Conservation (phyloP, 345 rosid genomes). For the Brassica cretica region DNA sequence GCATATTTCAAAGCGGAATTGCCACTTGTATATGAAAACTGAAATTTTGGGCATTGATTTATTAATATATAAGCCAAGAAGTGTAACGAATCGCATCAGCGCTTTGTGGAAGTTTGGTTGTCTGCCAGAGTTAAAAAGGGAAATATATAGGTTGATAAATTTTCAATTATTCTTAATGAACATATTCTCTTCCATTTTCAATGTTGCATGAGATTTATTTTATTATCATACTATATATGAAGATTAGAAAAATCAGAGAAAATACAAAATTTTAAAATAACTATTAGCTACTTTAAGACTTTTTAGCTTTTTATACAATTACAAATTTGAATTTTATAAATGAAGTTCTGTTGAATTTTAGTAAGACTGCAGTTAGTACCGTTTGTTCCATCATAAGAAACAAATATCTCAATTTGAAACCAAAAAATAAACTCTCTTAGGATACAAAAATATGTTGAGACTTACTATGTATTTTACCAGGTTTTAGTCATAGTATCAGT, state of each 20-base stretch:
- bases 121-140: slow-evolving; percentile 22
- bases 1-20: too few species aligned
- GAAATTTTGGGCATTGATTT: background rate
- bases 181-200: background rate
- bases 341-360: background rate
- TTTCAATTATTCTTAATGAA: background rate
- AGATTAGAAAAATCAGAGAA: background rate
- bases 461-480: too few species aligned
- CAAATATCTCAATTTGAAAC: too few species aligned
- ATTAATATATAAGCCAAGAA: slow-evolving; percentile 11
- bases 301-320: background rate
- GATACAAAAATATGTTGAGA: too few species aligned
- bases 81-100: slow-evolving; percentile 25
- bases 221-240: background rate
- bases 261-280: background rate
- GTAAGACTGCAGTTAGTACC: background rate
- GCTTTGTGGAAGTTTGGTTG: slow-evolving; percentile 36
- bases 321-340: background rate
- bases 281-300: background rate
- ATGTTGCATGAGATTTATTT: background rate
- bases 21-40: slow-evolving; percentile 1
- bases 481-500: too few species aligned
- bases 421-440: too few species aligned
- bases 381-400: background rate
- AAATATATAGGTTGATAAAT: background rate